Base-by-base conservation (phyloP, 768 basidiomycete genomes). In the Pleurotus ostreatus region DNA sequence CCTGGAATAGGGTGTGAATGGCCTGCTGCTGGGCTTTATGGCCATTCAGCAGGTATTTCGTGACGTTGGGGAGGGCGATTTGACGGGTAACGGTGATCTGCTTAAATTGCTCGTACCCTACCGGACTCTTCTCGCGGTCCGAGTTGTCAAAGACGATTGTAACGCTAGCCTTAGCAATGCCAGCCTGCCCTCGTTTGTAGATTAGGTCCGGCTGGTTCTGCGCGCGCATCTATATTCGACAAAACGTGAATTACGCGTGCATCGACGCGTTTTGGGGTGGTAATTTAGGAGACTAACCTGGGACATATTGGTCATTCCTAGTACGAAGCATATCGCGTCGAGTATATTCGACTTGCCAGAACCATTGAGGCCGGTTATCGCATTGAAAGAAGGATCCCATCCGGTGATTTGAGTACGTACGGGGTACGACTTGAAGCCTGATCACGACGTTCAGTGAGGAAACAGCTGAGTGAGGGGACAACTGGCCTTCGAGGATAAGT, bases 101-200 rank as follows among this genome's bases (percentile, higher is more conserved):
- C 51, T 85, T 82, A 56, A 74, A 84, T 38, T 86, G 79, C 66
- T 92, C 87, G 37, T 88, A 81, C 2, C 94, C 95, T 1, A 86
- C 79, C 0, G 95, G 97, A 61, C 90, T 91, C 57, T 82, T 92
- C 18, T 80, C 78, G 9, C 84, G 79, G 68, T 98, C 95, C 0
- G 94, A 91, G 69, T 99, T 99, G 78, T 98, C 94, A 65, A 99
- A 99, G 2, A 99, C 95, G 65, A 98, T 94, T 26, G 97, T 98
- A 2, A 99, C 97, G 60, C 92, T 95, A 3, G 97, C 97, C 76
- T 96, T 95, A 9, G 92, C 93, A 58, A 98, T 79, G 8, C 97
- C 97, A 18, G 97, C 95, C 70, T 98, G 95, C 0, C 97, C 97
- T 38, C 97, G 89, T 71, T 99, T 99, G 81, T 99, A 99, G 55